Evolutionary conservation across 2,329 filamentous ascomycete genomes (phyloP).

Genomic region (Ambrosiella xylebori): DNA sequence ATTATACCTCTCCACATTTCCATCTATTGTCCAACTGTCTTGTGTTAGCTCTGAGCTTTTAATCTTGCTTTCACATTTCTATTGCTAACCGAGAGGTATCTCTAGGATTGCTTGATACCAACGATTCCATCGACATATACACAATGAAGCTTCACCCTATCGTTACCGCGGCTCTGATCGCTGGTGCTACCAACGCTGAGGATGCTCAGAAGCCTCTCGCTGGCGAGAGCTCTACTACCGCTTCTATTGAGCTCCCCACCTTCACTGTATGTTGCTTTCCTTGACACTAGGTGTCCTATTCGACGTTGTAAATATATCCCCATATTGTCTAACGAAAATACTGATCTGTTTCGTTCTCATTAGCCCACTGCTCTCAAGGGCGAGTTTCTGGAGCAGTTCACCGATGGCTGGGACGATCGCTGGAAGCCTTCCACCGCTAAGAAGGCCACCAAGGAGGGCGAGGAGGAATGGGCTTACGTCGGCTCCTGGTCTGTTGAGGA

Average conservation of each 20-base stretch:
- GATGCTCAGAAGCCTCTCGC: slow-evolving; percentile 28
- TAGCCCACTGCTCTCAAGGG: slow-evolving; percentile 80
- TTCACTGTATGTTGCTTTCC: slow-evolving; percentile 57
- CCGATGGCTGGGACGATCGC: slow-evolving; percentile 79
- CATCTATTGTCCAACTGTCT: background rate
- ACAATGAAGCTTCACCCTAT: slow-evolving; percentile 74
- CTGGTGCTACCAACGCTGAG: slow-evolving; percentile 22
- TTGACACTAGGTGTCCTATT: background rate
- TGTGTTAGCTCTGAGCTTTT: background rate
- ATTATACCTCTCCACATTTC: background rate
- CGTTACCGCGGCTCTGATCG: slow-evolving; percentile 54
- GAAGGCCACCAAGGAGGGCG: slow-evolving; percentile 62
- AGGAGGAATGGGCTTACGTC: slow-evolving; percentile 90
- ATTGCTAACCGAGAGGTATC: too few relatives aligned
- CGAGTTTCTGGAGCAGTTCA: slow-evolving; percentile 97
- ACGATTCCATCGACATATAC: slow-evolving; percentile 16
- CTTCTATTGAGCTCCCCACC: slow-evolving; percentile 51
- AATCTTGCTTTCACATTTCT: too few relatives aligned
- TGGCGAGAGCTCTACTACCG: slow-evolving; percentile 45
- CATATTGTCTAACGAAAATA: background rate
- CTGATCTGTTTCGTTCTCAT: slow-evolving; percentile 3
- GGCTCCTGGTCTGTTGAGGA: slow-evolving; percentile 96
- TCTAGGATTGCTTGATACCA: background rate
- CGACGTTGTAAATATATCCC: background rate
- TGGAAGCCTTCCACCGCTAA: slow-evolving; percentile 95